Percentiles rank a stretch among this genome's conserved stretches.
Conservation (phyloP, 495 filamentous ascomycete species). For the Astrocystis sublimbata region DNA sequence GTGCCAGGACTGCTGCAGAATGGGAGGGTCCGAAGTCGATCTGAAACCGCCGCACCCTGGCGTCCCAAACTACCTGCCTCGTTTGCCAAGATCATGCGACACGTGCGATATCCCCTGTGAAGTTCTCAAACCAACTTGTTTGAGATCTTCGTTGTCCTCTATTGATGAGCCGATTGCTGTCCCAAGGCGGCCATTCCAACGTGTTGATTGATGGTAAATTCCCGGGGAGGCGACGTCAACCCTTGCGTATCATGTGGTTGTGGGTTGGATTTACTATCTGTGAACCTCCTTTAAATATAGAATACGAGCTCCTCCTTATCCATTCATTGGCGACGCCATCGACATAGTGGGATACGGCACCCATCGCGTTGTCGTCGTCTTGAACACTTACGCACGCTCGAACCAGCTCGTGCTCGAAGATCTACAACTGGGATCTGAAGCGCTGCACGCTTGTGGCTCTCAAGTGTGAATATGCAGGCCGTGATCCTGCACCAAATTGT, state of each 20-base stretch:
- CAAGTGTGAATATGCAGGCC: not conserved
- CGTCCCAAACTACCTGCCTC: not conserved
- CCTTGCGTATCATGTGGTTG: not conserved
- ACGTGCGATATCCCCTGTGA: slow-evolving; percentile 8
- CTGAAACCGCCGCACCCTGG: slow-evolving; percentile 7
- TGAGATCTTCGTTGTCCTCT: slow-evolving; percentile 8
- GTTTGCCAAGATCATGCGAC: slow-evolving; percentile 17
- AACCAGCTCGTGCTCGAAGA: slow-evolving; percentile 1
- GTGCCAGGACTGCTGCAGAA: not conserved
- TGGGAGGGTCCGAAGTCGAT: slow-evolving; percentile 2
- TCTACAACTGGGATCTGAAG: slow-evolving; percentile 16
- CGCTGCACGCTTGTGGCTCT: slow-evolving; percentile 1
- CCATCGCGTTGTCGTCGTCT: not conserved
- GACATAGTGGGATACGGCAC: too few relatives aligned
- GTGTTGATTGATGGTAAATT: slow-evolving; percentile 9
- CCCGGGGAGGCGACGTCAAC: not conserved
- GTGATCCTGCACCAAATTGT: not conserved
- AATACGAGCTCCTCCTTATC: too few relatives aligned
- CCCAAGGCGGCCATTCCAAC: not conserved
- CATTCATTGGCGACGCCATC: too few relatives aligned
- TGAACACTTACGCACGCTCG: not conserved
- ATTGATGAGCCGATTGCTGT: slow-evolving; percentile 4
- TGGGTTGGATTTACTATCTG: not conserved
- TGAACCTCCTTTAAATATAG: too few relatives aligned
- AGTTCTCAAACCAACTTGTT: slow-evolving; percentile 15